Percentiles rank a stretch among this genome's conserved stretches.
These are phyloP conservation scores for Boletus tylopilopsis DNA, from an alignment of 768 basidiomycete species.

Conservation along the genomic window DNA sequence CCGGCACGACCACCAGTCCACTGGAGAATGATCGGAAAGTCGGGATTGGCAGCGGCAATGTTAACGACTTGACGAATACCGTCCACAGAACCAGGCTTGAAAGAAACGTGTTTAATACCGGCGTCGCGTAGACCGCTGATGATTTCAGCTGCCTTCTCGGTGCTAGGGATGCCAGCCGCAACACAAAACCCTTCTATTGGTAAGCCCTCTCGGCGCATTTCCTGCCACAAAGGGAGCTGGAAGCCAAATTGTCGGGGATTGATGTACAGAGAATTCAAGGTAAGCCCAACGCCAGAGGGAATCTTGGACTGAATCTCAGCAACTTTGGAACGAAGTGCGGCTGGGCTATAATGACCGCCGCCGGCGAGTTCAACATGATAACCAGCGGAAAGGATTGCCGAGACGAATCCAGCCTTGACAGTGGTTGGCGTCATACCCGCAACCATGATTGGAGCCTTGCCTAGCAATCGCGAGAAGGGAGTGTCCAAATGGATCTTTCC, in stretches of 20 bases:
- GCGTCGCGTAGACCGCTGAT: slow-evolving; percentile 75
- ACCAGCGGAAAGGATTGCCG: slow-evolving; percentile 87
- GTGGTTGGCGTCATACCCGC: slow-evolving; percentile 99
- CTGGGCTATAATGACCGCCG: slow-evolving; percentile 93
- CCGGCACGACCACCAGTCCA: slow-evolving; percentile 99
- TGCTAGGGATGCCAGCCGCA: slow-evolving; percentile 94
- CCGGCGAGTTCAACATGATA: slow-evolving; percentile 97
- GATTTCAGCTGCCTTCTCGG: slow-evolving; percentile 97
- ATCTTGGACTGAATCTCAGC: slow-evolving; percentile 87
- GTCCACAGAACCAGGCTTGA: slow-evolving; percentile 98
- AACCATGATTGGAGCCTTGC: slow-evolving; percentile 98
- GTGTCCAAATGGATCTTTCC: slow-evolving; percentile 93
- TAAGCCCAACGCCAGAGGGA: slow-evolving; percentile 86
- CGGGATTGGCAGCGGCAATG: slow-evolving; percentile 90
- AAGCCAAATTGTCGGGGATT: slow-evolving; percentile 96
- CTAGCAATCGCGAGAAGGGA: slow-evolving; percentile 91
- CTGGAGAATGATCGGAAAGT: slow-evolving; percentile 96
- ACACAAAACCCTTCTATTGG: slow-evolving; percentile 99
- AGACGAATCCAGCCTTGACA: slow-evolving; percentile 92
- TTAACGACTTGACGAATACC: slow-evolving; percentile 96
- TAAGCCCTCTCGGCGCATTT: slow-evolving; percentile 92
- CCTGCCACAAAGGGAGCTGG: slow-evolving; percentile 97
- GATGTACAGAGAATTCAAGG: slow-evolving; percentile 95
- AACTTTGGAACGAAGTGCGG: slow-evolving; percentile 85
- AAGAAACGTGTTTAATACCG: slow-evolving; percentile 93